Percentiles rank a stretch among this genome's conserved stretches.
Conservation (phyloP, 163 green algal species). For the Scenedesmus sp. region DNA sequence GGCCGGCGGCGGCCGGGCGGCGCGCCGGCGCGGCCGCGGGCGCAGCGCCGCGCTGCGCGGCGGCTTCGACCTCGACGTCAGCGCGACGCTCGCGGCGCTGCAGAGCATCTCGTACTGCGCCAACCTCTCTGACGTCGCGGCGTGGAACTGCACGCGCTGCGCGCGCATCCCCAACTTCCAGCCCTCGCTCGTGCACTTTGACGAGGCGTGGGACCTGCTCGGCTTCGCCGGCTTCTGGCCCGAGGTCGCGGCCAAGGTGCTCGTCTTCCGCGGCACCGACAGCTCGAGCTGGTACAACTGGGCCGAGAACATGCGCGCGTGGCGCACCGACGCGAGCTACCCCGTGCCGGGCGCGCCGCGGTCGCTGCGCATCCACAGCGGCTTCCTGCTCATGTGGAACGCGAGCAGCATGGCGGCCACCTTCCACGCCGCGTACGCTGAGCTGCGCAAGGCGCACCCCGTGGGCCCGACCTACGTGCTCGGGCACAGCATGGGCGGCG, state of each 20-base stretch:
- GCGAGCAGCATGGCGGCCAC: slow-evolving; percentile 67
- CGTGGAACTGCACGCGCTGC: slow-evolving; percentile 86
- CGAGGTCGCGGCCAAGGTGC: slow-evolving; percentile 65
- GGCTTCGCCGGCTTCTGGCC: slow-evolving; percentile 76
- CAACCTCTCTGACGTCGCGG: slow-evolving; percentile 52
- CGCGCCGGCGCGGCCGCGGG: no score
- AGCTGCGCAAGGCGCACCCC: slow-evolving; percentile 59
- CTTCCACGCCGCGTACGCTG: slow-evolving; percentile 59
- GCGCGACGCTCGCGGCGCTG: slow-evolving; percentile 58
- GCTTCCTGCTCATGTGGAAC: slow-evolving; percentile 85
- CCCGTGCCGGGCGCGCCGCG: slow-evolving; percentile 47
- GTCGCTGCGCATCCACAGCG: slow-evolving; percentile 69
- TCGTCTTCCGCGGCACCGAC: slow-evolving; percentile 87
- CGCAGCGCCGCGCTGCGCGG: background rate
- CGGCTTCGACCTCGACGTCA: slow-evolving; percentile 60
- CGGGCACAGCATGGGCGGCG: slow-evolving; percentile 80
- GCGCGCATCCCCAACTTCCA: slow-evolving; percentile 43
- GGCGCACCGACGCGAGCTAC: slow-evolving; percentile 65
- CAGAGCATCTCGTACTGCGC: slow-evolving; percentile 83
- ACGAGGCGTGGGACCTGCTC: slow-evolving; percentile 78
- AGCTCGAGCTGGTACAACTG: slow-evolving; percentile 81
- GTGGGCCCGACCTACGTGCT: slow-evolving; percentile 55
- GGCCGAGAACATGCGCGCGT: slow-evolving; percentile 86
- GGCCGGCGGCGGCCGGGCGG: no score
- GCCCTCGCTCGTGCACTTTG: slow-evolving; percentile 45